Evolutionary conservation across 2,329 filamentous ascomycete species (phyloP).

Genomic region (Sporothrix phasma): DNA sequence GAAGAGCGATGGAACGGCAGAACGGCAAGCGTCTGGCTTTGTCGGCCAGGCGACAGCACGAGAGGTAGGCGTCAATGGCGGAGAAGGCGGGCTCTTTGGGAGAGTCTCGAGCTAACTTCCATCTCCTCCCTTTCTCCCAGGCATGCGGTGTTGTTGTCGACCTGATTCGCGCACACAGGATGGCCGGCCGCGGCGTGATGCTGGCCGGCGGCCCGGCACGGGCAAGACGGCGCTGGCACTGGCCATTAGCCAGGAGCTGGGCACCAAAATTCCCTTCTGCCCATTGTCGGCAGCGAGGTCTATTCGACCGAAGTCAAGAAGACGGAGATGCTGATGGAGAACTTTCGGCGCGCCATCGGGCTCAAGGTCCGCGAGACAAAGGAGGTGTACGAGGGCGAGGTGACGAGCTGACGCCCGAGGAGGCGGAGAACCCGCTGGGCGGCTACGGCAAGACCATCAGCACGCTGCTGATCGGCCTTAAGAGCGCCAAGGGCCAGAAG

Average conservation of each 20-base stretch:
- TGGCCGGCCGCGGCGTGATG: conserved; percentile 89
- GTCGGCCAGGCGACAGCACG: conserved; percentile 79
- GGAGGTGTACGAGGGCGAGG: conserved; percentile 98
- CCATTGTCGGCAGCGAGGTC: conserved; percentile 95
- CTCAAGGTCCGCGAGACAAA: conserved; percentile 97
- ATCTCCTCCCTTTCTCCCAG: conserved; percentile 31
- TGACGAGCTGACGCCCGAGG: conserved; percentile 93
- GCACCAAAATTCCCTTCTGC: conserved; percentile 96
- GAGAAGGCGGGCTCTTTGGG: not conserved
- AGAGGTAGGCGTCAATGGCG: conserved; percentile 51
- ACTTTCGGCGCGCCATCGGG: conserved; percentile 92
- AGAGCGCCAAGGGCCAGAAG: conserved; percentile 94
- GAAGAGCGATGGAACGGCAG: conserved; percentile 74
- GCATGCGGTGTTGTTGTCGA: conserved; percentile 94
- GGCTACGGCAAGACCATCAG: conserved; percentile 97
- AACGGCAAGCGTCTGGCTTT: conserved; percentile 71
- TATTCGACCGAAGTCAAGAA: conserved; percentile 99
- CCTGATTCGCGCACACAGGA: conserved; percentile 90
- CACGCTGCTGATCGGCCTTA: conserved; percentile 85
- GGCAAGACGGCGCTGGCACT: conserved; percentile 95
- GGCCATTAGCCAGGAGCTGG: conserved; percentile 91
- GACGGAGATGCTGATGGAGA: conserved; percentile 98
- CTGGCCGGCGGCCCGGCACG: conserved; percentile 87
- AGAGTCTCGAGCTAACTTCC: not conserved
- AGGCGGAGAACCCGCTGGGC: conserved; percentile 93